Evolutionary conservation across 257 asterid genomes (phyloP).

Genomic region (Gentiana straminea): DNA sequence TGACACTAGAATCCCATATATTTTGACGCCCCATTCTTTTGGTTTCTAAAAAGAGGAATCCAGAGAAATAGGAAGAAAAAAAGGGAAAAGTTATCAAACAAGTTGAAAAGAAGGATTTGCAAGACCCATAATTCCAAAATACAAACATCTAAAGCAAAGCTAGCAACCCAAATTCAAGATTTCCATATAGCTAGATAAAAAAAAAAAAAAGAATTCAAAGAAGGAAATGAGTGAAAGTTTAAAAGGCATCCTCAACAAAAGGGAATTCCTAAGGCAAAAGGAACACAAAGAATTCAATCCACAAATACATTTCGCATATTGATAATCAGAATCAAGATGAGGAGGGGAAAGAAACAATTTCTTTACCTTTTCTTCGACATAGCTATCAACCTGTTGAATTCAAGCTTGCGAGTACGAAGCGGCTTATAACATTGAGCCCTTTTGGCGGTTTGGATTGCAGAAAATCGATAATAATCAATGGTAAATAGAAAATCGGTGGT

Average conservation of each 20-base stretch:
- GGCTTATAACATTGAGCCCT: too few relatives aligned
- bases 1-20: background rate
- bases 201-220: too few relatives aligned
- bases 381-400: slow-evolving; percentile 1
- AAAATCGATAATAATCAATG: too few relatives aligned
- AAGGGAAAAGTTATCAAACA: background rate
- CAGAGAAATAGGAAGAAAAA: background rate
- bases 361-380: slow-evolving; percentile 37
- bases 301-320: background rate
- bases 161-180: background rate
- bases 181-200: background rate
- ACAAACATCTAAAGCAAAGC: background rate
- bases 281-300: background rate
- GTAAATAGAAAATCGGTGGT: too few relatives aligned
- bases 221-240: background rate
- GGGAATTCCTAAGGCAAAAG: background rate
- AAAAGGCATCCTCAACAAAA: background rate
- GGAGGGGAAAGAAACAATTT: background rate
- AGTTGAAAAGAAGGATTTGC: background rate
- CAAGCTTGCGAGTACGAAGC: slow-evolving; percentile 1
- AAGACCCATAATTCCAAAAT: background rate
- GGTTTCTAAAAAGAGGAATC: background rate
- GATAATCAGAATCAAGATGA: slow-evolving; percentile 1
- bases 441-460: too few relatives aligned
- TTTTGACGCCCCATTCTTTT: too few relatives aligned